These are phyloP conservation scores for Leucocoprinus birnbaumii DNA, from an alignment of 768 basidiomycete species.

Conservation along the genomic window DNA sequence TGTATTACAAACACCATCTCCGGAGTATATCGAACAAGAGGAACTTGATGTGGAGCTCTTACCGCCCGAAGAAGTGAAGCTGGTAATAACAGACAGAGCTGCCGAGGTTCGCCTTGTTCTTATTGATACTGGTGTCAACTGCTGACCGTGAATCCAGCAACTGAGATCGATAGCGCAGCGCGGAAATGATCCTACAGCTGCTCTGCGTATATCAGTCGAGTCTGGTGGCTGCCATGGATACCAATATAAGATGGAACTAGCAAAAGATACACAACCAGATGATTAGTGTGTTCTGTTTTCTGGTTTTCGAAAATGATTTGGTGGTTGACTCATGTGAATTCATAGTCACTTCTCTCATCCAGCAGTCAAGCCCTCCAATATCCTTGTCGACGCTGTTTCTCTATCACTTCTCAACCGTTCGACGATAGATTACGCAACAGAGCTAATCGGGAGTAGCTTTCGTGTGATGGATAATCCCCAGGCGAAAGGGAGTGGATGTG, in stretches of 20 bases:
- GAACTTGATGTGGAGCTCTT: constrained; percentile 64
- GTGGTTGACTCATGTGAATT: neutral
- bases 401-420: constrained; percentile 84
- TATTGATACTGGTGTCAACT: neutral
- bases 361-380: constrained; percentile 63
- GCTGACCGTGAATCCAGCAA: constrained; percentile 51
- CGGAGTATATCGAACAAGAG: constrained; percentile 51
- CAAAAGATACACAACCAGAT: constrained; percentile 55
- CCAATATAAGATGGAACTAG: constrained; percentile 90
- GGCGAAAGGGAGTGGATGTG: constrained; percentile 86
- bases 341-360: constrained; percentile 73
- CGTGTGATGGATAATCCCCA: constrained; percentile 83
- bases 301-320: constrained; percentile 4
- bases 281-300: constrained; percentile 71
- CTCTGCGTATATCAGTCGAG: constrained; percentile 82
- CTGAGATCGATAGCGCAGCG: constrained; percentile 64
- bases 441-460: constrained; percentile 93
- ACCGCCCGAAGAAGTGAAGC: constrained; percentile 46
- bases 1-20: constrained; percentile 48
- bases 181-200: constrained; percentile 60
- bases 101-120: constrained; percentile 53
- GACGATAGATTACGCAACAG: constrained; percentile 88
- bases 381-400: constrained; percentile 86
- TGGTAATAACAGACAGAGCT: constrained; percentile 69
- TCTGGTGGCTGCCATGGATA: constrained; percentile 98